A percentile compares a stretch with the other conserved stretches of the same genome.
phyloP scores from a whole-genome alignment of 225 moss, liverwort and hornwort genomes.

The Takakia lepidozioides region DNA sequence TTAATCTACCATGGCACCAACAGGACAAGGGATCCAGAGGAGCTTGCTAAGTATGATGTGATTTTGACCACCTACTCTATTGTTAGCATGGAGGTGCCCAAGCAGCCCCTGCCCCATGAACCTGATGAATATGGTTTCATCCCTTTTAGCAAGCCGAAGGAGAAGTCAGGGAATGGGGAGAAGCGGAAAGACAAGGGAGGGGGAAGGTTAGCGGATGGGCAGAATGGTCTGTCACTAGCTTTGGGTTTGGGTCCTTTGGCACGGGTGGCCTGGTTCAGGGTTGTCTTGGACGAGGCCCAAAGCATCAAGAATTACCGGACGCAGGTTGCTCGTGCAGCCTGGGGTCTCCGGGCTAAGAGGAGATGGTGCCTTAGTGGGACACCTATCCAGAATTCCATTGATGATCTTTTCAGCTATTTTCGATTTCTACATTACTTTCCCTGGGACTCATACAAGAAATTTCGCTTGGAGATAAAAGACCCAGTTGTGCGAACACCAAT shows the following conservation, averaged over 20 bases:
- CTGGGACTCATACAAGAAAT: conserved; percentile 78
- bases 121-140: conserved; percentile 28
- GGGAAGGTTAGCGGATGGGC: conserved; percentile 49
- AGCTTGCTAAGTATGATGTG: conserved; percentile 83
- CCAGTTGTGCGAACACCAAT: conserved; percentile 61
- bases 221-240: conserved; percentile 43
- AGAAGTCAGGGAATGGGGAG: conserved; percentile 43
- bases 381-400: conserved; percentile 92
- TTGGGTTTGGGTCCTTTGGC: conserved; percentile 83
- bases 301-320: conserved; percentile 93
- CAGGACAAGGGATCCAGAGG: conserved; percentile 78
- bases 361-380: conserved; percentile 99
- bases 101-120: conserved; percentile 75
- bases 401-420: conserved; percentile 96
- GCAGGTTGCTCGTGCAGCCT: conserved; percentile 91
- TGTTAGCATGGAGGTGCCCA: conserved; percentile 96
- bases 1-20: conserved; percentile 91
- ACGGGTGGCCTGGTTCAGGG: conserved; percentile 92
- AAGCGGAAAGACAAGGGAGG: conserved; percentile 48
- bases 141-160: conserved; percentile 52
- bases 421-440: conserved; percentile 85
- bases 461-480: conserved; percentile 74
- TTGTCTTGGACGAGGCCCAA: conserved; percentile 96
- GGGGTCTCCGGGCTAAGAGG: conserved; percentile 86
- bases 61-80: conserved; percentile 92